Evolutionary conservation across 352 stramenopile genomes (phyloP).

Genomic region (Nothophytophthora sp.): DNA sequence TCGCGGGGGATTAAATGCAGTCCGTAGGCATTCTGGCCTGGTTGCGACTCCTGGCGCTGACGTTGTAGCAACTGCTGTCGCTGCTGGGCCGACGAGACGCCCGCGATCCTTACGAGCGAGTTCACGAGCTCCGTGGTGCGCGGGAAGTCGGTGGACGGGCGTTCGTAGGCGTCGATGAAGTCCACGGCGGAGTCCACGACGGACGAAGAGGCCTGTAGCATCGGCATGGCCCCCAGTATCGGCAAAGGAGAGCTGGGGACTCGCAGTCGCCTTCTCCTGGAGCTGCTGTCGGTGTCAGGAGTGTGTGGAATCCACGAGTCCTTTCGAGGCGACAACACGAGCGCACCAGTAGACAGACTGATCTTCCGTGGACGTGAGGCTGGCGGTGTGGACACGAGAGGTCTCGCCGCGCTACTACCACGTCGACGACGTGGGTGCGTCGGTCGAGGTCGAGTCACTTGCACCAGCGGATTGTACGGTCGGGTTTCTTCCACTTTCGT

Average conservation of each 20-base stretch:
- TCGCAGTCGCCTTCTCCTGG: conserved; percentile 12
- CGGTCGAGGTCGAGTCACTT: conserved; percentile 3
- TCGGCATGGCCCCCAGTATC: conserved; percentile 16
- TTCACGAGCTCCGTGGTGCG: conserved; percentile 21
- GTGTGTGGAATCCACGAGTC: conserved; percentile 3
- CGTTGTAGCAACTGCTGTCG: conserved; percentile 20
- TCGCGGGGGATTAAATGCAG: conserved; percentile 1
- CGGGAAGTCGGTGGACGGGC: neutral
- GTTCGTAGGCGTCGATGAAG: conserved; percentile 11
- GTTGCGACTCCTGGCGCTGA: conserved; percentile 4
- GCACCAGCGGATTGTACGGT: neutral
- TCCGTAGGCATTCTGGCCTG: neutral
- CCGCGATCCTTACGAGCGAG: conserved; percentile 21
- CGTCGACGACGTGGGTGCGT: conserved; percentile 3
- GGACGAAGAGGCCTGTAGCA: conserved; percentile 18
- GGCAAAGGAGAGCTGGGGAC: conserved; percentile 12
- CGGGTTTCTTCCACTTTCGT: neutral
- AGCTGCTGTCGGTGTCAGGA: conserved; percentile 4
- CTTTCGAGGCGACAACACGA: neutral
- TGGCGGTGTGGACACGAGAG: neutral
- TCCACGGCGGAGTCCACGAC: conserved; percentile 16
- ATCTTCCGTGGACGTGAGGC: conserved; percentile 2
- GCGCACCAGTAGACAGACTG: conserved; percentile 8
- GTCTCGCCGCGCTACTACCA: conserved; percentile 6
- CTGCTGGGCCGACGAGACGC: conserved; percentile 12